Base-by-base conservation (phyloP, 2,329 filamentous ascomycete genomes). In the Cadophora sp. region DNA sequence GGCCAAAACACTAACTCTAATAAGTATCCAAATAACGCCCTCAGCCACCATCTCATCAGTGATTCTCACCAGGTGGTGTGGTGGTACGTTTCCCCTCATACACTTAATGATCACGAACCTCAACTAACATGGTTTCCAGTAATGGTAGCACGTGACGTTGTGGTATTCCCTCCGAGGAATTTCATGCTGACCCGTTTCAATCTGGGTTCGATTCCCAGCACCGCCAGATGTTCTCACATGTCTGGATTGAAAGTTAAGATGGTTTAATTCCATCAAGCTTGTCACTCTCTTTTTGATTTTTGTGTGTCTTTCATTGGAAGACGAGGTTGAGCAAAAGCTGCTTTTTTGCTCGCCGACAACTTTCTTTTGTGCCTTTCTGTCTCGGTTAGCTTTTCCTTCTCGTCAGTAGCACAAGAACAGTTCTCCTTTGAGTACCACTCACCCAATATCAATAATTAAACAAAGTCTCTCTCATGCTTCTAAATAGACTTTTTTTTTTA, bases 121-220 rank as follows among this genome's bases (percentile, higher is more conserved):
- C 18, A 60, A 43, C 65, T 64, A 61, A 64, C 56, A 51, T 62
- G 47, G 24, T 43, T 13, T 64, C 51, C 53, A 64, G 70, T 72
- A 75, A 75, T 75, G 74, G 74, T 75, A 75, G 74, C 74, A 75
- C 74, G 74, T 75, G 68, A 74, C 71, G 70, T 75, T 76, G 75
- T 76, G 75, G 75, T 68, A 39, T 62, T 68, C 66, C 65, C 60
- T 51, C n/a, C 36, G 4, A 20, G 65, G 65, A 68, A 67, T 66
- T 58, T 65, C 63, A 73, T 69, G 66, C 65, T 68, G 64, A 65
- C 65, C 75, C 73, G 73, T 76, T 74, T 76, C 74, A 76, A 76
- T 75, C 73, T 75, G 75, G 75, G 75, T 76, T 76, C 75, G 75
- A 76, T 76, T 76, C 75, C 74, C 75, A 75, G 75, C 72, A 73